Evolutionary conservation across 1,139 yeast species (phyloP).

Genomic region (Kodamaea sp.): DNA sequence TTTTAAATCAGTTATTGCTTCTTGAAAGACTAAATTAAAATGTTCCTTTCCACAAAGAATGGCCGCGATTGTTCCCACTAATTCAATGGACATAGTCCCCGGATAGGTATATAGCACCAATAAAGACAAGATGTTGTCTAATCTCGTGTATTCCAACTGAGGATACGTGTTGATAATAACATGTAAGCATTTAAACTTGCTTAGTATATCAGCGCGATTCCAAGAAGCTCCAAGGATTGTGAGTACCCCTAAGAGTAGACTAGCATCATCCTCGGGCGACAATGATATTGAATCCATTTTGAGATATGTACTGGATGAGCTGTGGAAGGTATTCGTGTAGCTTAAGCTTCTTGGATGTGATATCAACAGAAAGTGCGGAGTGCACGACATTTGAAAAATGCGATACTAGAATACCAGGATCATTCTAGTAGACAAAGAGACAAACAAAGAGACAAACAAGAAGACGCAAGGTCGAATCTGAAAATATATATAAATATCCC

Average conservation of each 20-base stretch:
- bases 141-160: slow-evolving; percentile 5
- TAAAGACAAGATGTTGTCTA: slow-evolving; percentile 9
- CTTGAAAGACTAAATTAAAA: neutral
- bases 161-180: slow-evolving; percentile 1
- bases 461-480: too few relatives aligned
- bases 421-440: too few relatives aligned
- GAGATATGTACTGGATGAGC: too few relatives aligned
- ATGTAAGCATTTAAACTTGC: neutral
- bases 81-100: slow-evolving; percentile 1
- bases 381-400: too few relatives aligned
- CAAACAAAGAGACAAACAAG: too few relatives aligned
- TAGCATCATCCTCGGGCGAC: slow-evolving; percentile 6
- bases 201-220: neutral
- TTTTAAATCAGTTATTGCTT: neutral
- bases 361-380: too few relatives aligned
- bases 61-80: neutral
- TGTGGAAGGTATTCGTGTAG: too few relatives aligned
- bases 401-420: too few relatives aligned
- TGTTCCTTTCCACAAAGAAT: neutral
- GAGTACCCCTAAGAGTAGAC: slow-evolving; percentile 5
- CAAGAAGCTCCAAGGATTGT: neutral
- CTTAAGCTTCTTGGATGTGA: too few relatives aligned
- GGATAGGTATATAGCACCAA: slow-evolving; percentile 6
- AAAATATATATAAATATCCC: too few relatives aligned
- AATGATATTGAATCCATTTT: neutral